These are phyloP conservation scores for Arxiozyma bovina DNA, from an alignment of 1,139 yeast genomes.

Conservation along the genomic window DNA sequence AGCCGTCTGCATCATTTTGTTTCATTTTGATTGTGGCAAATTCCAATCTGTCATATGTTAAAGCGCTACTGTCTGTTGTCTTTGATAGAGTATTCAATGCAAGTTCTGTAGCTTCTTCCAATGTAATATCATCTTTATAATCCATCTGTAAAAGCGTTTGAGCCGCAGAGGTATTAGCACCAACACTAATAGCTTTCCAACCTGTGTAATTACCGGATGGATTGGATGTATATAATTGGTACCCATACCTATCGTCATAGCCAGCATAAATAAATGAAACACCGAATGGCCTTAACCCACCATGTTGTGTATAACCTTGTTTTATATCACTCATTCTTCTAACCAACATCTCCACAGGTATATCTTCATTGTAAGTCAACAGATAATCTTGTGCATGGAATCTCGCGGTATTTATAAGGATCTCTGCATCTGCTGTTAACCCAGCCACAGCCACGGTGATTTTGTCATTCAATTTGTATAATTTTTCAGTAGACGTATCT, in stretches of 20 bases:
- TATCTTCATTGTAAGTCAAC: constrained; percentile 79
- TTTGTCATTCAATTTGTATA: constrained; percentile 74
- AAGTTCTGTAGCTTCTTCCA: constrained; percentile 75
- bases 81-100: constrained; percentile 89
- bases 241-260: constrained; percentile 79
- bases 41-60: constrained; percentile 83
- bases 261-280: constrained; percentile 96
- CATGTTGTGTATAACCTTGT: constrained; percentile 98
- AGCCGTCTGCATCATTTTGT: constrained; percentile 33
- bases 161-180: constrained; percentile 93
- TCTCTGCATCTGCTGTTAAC: constrained; percentile 93
- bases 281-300: constrained; percentile 97
- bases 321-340: constrained; percentile 85
- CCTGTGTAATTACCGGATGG: constrained; percentile 98
- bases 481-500: constrained; percentile 87
- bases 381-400: constrained; percentile 75
- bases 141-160: constrained; percentile 94
- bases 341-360: constrained; percentile 85
- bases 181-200: constrained; percentile 97
- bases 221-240: constrained; percentile 88
- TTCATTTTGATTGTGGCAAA: constrained; percentile 65
- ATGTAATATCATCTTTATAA: constrained; percentile 69
- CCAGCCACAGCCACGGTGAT: constrained; percentile 97
- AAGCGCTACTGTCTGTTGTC: constrained; percentile 83
- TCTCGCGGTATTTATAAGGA: constrained; percentile 83